Percentiles rank a stretch among this genome's conserved stretches.
Evolutionary conservation across 164 flowering plant species (phyloP).

Genomic region (Houttuynia cordata): DNA sequence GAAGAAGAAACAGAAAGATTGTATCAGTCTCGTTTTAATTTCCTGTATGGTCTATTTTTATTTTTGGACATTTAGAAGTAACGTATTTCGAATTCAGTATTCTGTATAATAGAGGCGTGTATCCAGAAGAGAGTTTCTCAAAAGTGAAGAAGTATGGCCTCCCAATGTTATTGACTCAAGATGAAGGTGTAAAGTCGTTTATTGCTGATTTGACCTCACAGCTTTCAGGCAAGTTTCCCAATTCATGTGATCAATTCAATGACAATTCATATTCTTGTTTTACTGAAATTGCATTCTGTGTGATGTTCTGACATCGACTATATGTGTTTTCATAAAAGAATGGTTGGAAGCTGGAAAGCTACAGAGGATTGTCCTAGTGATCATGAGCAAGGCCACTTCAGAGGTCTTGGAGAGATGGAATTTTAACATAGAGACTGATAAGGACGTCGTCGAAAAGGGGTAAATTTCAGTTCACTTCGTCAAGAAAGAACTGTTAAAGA

Average conservation of each 20-base stretch:
- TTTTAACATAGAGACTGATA: conserved; percentile 81
- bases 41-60: background rate
- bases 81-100: conserved; percentile 29
- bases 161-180: conserved; percentile 85
- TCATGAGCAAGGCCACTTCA: conserved; percentile 74
- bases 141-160: conserved; percentile 97
- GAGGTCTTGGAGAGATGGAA: conserved; percentile 94
- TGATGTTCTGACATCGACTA: background rate
- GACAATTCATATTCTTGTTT: too few relatives aligned
- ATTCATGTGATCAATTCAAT: background rate
- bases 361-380: conserved; percentile 79
- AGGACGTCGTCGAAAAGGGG: conserved; percentile 82
- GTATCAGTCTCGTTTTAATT: background rate
- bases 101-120: conserved; percentile 82
- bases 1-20: background rate
- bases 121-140: conserved; percentile 81
- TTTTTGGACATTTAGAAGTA: too few relatives aligned
- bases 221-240: conserved; percentile 48
- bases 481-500: too few relatives aligned
- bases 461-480: conserved; percentile 10
- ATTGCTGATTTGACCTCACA: conserved; percentile 64
- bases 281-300: background rate
- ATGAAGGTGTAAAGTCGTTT: conserved; percentile 83
- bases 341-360: conserved; percentile 92
- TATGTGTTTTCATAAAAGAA: conserved; percentile 29